A percentile compares a stretch with the other conserved stretches of the same genome.
Evolutionary conservation across 2,329 filamentous ascomycete genomes (phyloP).

Genomic region (Fusarium falciforme): DNA sequence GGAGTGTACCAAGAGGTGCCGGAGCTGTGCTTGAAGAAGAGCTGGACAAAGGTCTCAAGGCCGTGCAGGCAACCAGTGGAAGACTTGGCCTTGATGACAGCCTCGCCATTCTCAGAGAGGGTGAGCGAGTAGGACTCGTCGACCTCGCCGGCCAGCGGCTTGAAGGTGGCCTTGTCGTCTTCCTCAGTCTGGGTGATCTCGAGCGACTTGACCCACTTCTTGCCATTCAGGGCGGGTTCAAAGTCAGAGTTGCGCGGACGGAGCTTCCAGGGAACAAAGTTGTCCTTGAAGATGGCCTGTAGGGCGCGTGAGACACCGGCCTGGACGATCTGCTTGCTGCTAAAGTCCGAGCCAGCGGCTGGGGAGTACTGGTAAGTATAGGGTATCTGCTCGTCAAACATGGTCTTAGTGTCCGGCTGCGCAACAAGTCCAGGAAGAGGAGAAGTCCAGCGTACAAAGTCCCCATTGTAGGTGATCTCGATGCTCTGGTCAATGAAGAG

Average conservation of each 20-base stretch:
- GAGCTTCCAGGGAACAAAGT: conserved; percentile 84
- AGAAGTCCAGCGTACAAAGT: conserved; percentile 62
- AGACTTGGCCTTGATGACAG: conserved; percentile 72
- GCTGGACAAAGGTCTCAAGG: conserved; percentile 81
- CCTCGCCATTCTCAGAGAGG: conserved; percentile 67
- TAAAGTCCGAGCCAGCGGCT: conserved; percentile 51
- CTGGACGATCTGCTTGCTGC: conserved; percentile 65
- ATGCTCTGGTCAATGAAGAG: conserved; percentile 66
- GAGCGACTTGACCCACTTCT: conserved; percentile 68
- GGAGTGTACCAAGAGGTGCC: conserved; percentile 73
- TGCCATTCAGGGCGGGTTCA: conserved; percentile 65
- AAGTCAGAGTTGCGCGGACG: conserved; percentile 71
- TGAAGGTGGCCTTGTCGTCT: conserved; percentile 67
- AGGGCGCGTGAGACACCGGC: conserved; percentile 70
- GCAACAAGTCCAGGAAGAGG: conserved; percentile 39
- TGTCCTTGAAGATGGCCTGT: conserved; percentile 72
- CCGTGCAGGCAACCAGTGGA: conserved; percentile 77
- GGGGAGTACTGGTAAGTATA: conserved; percentile 60
- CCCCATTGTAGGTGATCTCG: conserved; percentile 69
- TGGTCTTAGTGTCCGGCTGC: conserved; percentile 47
- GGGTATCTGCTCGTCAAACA: conserved; percentile 56
- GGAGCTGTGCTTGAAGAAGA: conserved; percentile 79
- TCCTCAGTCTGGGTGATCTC: conserved; percentile 68
- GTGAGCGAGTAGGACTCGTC: conserved; percentile 82
- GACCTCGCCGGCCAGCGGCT: conserved; percentile 70